Evolutionary conservation across 441 rosid genomes (phyloP).

Genomic region (Brassica balearica): DNA sequence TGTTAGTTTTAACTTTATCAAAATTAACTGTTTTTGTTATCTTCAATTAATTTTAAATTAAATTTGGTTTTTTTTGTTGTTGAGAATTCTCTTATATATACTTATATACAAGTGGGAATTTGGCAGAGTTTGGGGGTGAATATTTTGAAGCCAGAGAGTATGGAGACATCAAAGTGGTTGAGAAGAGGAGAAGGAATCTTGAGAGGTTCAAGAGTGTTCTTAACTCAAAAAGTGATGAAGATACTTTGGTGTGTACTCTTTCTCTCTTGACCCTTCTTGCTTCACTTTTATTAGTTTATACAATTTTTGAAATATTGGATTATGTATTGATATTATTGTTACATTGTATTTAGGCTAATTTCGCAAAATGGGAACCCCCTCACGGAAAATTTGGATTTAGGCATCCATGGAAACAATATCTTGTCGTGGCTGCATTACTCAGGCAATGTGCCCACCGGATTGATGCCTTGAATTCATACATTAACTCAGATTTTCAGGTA

Average conservation of each 20-base stretch:
- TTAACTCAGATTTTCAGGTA: conserved; percentile 50
- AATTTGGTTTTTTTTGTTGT: background rate
- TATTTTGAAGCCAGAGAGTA: conserved; percentile 50
- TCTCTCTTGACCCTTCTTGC: background rate
- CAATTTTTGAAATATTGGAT: conserved; percentile 10
- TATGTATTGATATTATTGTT: background rate
- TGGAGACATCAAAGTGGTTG: conserved; percentile 39
- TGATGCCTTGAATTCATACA: conserved; percentile 46
- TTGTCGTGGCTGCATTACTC: conserved; percentile 53
- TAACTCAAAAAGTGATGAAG: conserved; percentile 68
- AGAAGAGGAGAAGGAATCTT: conserved; percentile 45
- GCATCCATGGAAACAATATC: conserved; percentile 82
- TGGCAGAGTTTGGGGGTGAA: conserved; percentile 70
- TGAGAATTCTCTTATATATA: background rate
- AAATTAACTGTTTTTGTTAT: too few species aligned
- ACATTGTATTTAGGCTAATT: conserved; percentile 55
- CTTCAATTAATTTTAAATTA: background rate
- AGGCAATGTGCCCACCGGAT: conserved; percentile 46
- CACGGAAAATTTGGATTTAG: conserved; percentile 70
- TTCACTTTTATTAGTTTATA: background rate
- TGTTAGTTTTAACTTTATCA: too few species aligned
- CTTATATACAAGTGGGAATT: background rate
- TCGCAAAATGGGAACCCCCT: conserved; percentile 81
- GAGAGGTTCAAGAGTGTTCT: conserved; percentile 63
- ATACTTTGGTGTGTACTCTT: conserved; percentile 55